Evolutionary conservation across 345 rosid genomes (phyloP).

Genomic region (Geranium rotundifolium): DNA sequence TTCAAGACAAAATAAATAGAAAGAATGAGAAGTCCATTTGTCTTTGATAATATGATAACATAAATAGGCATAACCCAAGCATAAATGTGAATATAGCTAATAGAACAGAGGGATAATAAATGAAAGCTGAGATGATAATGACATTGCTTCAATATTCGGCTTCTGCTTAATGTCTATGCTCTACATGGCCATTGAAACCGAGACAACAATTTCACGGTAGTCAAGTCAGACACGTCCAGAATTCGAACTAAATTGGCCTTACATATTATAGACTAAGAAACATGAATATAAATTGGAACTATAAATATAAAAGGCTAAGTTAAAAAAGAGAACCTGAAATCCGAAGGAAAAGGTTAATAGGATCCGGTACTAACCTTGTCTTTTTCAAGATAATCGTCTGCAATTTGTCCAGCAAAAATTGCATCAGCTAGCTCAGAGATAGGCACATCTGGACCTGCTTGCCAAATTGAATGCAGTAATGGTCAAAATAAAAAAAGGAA

Average conservation of each 20-base stretch:
- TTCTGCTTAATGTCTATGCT: too few species aligned
- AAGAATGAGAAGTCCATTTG: not conserved
- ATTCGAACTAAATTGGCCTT: too few species aligned
- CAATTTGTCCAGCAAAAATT: conserved; percentile 46
- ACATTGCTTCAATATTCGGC: not conserved
- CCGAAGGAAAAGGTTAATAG: not conserved
- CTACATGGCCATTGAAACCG: not conserved
- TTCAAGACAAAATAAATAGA: conserved; percentile 1
- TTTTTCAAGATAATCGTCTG: conserved; percentile 9
- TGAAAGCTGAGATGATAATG: not conserved
- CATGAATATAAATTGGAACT: not conserved
- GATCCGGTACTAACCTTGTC: conserved; percentile 19
- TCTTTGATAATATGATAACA: not conserved
- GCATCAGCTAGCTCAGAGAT: conserved; percentile 59
- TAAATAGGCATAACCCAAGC: not conserved
- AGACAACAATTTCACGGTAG: not conserved
- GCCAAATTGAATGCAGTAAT: conserved; percentile 1
- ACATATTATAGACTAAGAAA: too few species aligned
- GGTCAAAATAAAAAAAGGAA: not conserved
- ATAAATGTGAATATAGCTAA: not conserved
- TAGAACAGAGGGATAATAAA: too few species aligned
- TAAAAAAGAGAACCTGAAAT: not conserved
- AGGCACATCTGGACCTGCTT: conserved; percentile 57
- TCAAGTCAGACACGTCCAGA: not conserved
- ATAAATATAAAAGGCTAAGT: not conserved